Evolutionary conservation across 2,329 filamentous ascomycete genomes (phyloP), one percentile per base, ranked within the genome.

Genomic region (Talaromyces sp.): DNA sequence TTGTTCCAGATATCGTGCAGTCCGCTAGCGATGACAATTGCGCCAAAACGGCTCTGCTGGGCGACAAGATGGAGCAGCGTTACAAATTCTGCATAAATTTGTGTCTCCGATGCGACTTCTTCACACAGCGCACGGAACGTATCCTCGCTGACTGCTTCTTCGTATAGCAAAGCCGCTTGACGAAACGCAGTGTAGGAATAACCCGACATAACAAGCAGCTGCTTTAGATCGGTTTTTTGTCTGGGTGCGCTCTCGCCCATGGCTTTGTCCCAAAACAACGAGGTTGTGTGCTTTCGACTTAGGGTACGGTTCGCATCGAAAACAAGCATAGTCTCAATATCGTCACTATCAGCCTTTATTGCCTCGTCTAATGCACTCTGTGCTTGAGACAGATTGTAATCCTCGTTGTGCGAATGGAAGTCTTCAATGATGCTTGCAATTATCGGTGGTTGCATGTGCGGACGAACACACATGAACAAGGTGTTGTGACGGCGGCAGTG

Each of bases 261-360:
- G n/a, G n/a, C n/a, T 27, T 46, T 57, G 3, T 62, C 19, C 65
- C 65, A 66, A 26, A 66, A 57, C 24, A 57, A 8, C n/a, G 24
- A 27, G 4, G 62, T 59, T 1, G 65, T 67, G 51, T 67, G 46
- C 12, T 77, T 63, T 0, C 77, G 59, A 5, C 57, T 27, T 7
- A 89, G 68, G 0, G 84, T 88, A 63, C 72, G 81, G 67, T 88
- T 85, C 0, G 72, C 85, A 62, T 88, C 85, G 2, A 88, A 53
- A 0, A 87, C 78, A 17, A 88, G 56, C 52, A 83, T 69, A 0
- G 75, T 83, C 51, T 81, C 65, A 9, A 77, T 55, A 1, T 64
- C 46, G 7, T 57, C 61, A 11, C 50, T 19, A 7, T 57, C 46
- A 9, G 41, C 41, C 7, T 21, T 46, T 8, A 82, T 19, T 8